These are phyloP conservation scores for Taphrina wiesneri DNA, from an alignment of 1,139 yeast species.

Conservation along the genomic window DNA sequence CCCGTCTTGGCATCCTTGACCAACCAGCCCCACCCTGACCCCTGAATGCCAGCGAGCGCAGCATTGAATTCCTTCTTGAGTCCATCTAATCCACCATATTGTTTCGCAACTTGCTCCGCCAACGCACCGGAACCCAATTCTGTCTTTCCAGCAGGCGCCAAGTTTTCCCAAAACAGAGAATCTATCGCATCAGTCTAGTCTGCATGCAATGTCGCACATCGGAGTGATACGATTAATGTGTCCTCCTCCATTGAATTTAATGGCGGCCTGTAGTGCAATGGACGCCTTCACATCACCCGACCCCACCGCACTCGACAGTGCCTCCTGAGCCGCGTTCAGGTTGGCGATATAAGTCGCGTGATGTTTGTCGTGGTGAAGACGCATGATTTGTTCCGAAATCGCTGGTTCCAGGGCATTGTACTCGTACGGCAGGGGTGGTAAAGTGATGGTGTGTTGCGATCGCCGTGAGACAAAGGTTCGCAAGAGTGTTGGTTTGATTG, in stretches of 20 bases:
- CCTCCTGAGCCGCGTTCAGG: slow-evolving; percentile 78
- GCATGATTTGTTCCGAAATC: slow-evolving; percentile 82
- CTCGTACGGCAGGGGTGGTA: slow-evolving; percentile 32
- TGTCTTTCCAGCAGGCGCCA: slow-evolving; percentile 82
- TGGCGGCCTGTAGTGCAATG: slow-evolving; percentile 68
- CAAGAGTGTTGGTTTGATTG: neutral
- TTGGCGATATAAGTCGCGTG: slow-evolving; percentile 94
- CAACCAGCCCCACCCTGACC: slow-evolving; percentile 97
- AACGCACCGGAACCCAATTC: slow-evolving; percentile 59
- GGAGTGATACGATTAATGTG: slow-evolving; percentile 67
- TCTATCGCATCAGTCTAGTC: slow-evolving; percentile 4
- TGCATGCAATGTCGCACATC: neutral
- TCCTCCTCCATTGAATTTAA: slow-evolving; percentile 96
- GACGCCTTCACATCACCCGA: slow-evolving; percentile 68
- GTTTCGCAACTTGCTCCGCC: slow-evolving; percentile 61
- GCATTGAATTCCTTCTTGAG: slow-evolving; percentile 68
- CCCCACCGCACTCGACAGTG: slow-evolving; percentile 68
- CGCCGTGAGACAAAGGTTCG: too few relatives aligned
- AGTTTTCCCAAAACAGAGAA: slow-evolving; percentile 81
- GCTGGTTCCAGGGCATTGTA: slow-evolving; percentile 74
- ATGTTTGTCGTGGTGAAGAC: slow-evolving; percentile 79
- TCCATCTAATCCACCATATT: slow-evolving; percentile 77
- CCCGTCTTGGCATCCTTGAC: slow-evolving; percentile 85
- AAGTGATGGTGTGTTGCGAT: too few relatives aligned
- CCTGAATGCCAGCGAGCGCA: slow-evolving; percentile 86